Conservation (phyloP, 352 stramenopile species). For the Phytophthora fragariaefolia region DNA sequence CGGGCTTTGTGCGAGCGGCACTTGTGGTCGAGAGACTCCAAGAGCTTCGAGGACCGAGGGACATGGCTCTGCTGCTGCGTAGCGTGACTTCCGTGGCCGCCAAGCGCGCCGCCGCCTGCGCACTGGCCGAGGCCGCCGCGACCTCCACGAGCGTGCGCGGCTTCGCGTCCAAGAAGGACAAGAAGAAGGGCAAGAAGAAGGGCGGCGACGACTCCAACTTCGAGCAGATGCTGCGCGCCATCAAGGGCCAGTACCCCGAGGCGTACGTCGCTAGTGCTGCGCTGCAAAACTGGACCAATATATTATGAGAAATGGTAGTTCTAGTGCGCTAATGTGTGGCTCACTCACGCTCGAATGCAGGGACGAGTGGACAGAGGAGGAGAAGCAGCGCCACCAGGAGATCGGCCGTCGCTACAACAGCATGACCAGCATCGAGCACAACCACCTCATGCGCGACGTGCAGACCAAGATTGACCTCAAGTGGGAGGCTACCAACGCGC, state of each 20-base stretch:
- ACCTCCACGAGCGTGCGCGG: constrained; percentile 30
- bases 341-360: too few relatives aligned
- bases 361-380: constrained; percentile 82
- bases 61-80: constrained; percentile 42
- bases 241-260: constrained; percentile 80
- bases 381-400: constrained; percentile 78
- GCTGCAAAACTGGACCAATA: not conserved
- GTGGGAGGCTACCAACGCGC: constrained; percentile 90
- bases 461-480: constrained; percentile 94
- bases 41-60: constrained; percentile 10
- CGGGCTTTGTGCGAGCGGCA: not conserved
- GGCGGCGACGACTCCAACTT: constrained; percentile 72
- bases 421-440: constrained; percentile 86
- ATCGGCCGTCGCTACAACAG: constrained; percentile 84
- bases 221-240: constrained; percentile 84
- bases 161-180: constrained; percentile 64
- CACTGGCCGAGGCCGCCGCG: constrained; percentile 15
- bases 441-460: constrained; percentile 89
- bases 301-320: not conserved
- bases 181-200: constrained; percentile 71
- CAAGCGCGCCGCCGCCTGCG: constrained; percentile 31
- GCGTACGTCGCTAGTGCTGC: constrained; percentile 48
- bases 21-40: constrained; percentile 38
- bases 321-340: constrained; percentile 4
- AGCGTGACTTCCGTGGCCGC: constrained; percentile 34